Percentiles rank a stretch among this genome's conserved stretches.
These are phyloP conservation scores for Botrytis paeoniae DNA, from an alignment of 2,329 filamentous ascomycete species.

Conservation along the genomic window DNA sequence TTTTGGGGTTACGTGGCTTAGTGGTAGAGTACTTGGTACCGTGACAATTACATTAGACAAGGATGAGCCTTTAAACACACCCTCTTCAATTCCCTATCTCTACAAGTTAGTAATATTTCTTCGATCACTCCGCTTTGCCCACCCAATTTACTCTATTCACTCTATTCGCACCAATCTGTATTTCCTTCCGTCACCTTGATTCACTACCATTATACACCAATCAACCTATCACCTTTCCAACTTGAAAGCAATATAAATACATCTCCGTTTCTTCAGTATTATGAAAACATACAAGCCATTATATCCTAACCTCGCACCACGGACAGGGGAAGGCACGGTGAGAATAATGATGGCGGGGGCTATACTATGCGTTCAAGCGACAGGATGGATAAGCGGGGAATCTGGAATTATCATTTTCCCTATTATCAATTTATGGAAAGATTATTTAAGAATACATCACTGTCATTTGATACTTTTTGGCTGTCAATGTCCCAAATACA, in stretches of 20 bases:
- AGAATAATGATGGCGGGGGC: too few relatives aligned
- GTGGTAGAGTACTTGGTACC: too few relatives aligned
- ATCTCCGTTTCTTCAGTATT: neutral
- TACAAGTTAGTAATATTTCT: too few relatives aligned
- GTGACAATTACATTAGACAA: too few relatives aligned
- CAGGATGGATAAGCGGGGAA: accelerated
- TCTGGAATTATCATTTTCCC: too few relatives aligned
- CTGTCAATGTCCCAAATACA: accelerated
- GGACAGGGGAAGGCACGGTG: neutral
- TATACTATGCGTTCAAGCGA: neutral
- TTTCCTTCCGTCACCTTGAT: too few relatives aligned
- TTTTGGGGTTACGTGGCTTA: too few relatives aligned
- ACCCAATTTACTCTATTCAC: neutral
- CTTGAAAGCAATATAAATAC: neutral
- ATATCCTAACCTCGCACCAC: too few relatives aligned
- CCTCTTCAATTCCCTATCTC: too few relatives aligned
- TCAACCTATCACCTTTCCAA: accelerated
- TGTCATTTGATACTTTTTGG: neutral
- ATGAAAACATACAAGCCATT: neutral
- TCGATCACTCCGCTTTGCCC: accelerated
- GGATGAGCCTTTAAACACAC: neutral
- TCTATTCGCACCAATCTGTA: neutral
- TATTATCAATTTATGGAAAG: accelerated
- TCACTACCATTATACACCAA: neutral
- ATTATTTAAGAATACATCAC: neutral